Evolutionary conservation across 2,329 filamentous ascomycete genomes (phyloP), one percentile per base, ranked within the genome.

Genomic region (Diaporthe velutina): DNA sequence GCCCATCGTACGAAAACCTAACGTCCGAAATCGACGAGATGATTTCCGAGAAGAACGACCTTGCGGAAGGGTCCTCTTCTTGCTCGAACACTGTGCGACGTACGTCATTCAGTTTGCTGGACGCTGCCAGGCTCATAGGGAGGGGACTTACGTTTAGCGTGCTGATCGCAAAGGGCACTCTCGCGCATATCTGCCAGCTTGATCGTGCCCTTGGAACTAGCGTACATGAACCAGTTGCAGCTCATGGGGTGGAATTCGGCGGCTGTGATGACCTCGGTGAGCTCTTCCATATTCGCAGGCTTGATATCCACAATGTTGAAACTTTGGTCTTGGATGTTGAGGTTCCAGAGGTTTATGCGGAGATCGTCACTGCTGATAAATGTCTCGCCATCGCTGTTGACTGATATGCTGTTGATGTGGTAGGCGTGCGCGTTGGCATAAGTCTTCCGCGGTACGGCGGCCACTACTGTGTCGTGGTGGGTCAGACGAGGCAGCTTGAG

Each of bases 251-350:
- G 97, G 81, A 99, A 99, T 82, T 99, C 97, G 71, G 97, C 97
- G 55, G 97, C 97, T 17, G 97, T 99, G 82, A 99, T 98, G 79
- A 99, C 97, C 85, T 99, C 97, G 0, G 97, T 99, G 78, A 99
- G 89, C 87, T 99, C 97, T 85, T 99, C 97, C 97, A 99, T 99
- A 84, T 99, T 99, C 54, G 97, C 97, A 12, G 97, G 97, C 85
- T 99, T 99, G 89, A 99, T 99, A 84, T 99, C 97, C 77, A 99
- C 97, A 83, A 99, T 99, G 86, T 99, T 99, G 90, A 99, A 99
- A 87, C 97, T 98, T 86, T 98, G 96, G 80, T 98, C 96, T 84
- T 99, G 97, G 77, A 99, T 99, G 85, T 98, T 98, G 80, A 98
- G 89, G 83, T 99, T 98, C 97, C 97, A 99, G 73, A 99, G 88